Evolutionary conservation across 1,139 yeast species (phyloP), one percentile per base, ranked within the genome.

Genomic region (Groenewaldozyma auringiensis): DNA sequence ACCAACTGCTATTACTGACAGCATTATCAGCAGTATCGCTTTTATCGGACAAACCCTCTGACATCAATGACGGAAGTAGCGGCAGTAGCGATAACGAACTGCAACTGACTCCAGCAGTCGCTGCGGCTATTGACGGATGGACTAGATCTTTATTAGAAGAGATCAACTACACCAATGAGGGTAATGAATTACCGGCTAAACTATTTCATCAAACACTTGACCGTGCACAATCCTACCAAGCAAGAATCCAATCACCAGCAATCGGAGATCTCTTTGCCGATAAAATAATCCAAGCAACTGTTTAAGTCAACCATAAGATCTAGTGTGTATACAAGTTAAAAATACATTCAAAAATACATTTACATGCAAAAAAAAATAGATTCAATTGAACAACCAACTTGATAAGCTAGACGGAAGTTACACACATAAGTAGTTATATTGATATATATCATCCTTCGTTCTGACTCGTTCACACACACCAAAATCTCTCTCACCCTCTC

Each of bases 41-140:
- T 4, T 20, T 35, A 20, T 20, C 20, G 8, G 38, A 35, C 14
- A n/a, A n/a, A n/a, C n/a, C n/a, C n/a, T 8, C 31, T 13, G 31
- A 27, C 13, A 27, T 9, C 13, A 17, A 17, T 8, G 16, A 32
- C 9, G 16, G 16, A 14, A 20, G 6, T 8, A 8, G 8, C 13
- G n/a, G 13, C 8, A 25, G 9, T 25, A 11, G 11, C 6, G 29
- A 25, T 25, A 25, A 25, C 11, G 29, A 25, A 8, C 9, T 8
- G 6, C 29, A 25, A 25, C 11, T 25, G 11, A 25, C 29, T 25
- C 38, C 38, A 6, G 38, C 38, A 4, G 20, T 35, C 16, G 21
- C 38, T 9, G 21, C 38, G 4, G 38, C 38, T 18, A 20, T 20
- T 35, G 38, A 35, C 14, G 38, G 38, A 8, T 35, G 38, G 38